Evolutionary conservation across 306 rosid species (phyloP).

Genomic region (Arachis hypogaea): DNA sequence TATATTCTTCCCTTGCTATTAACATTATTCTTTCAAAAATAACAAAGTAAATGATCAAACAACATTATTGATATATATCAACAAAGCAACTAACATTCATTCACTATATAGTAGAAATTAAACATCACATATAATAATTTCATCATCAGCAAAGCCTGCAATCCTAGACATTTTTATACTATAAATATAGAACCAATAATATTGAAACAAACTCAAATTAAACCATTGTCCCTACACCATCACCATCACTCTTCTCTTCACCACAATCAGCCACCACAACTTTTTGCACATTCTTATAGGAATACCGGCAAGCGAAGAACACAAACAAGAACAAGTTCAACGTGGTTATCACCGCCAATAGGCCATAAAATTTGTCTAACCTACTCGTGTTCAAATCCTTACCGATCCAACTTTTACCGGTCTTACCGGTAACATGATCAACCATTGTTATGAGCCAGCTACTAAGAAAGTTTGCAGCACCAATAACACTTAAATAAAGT

Average conservation of each 20-base stretch:
- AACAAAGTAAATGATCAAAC: not conserved
- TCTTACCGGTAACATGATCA: conserved; percentile 53
- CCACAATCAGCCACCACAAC: conserved; percentile 61
- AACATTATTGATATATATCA: not conserved
- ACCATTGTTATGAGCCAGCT: conserved; percentile 60
- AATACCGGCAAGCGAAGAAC: conserved; percentile 64
- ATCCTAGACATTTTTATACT: not conserved
- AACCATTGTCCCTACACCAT: conserved; percentile 38
- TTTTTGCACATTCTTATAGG: conserved; percentile 80
- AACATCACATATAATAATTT: not conserved
- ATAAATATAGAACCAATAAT: not conserved
- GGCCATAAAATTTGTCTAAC: conserved; percentile 79
- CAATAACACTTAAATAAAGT: conserved; percentile 73
- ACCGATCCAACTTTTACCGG: conserved; percentile 77
- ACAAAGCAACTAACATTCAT: not conserved
- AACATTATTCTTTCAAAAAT: not conserved
- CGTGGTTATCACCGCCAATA: conserved; percentile 52
- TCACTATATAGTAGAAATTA: not conserved
- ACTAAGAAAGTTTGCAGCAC: conserved; percentile 69
- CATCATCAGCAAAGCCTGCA: not conserved
- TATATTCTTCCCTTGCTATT: too few species aligned
- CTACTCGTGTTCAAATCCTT: conserved; percentile 70
- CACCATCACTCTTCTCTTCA: conserved; percentile 45
- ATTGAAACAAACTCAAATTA: conserved; percentile 35
- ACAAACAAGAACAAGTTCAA: conserved; percentile 59